Percentiles rank a stretch among this genome's conserved stretches.
phyloP scores from a whole-genome alignment of 1,139 yeast species.

The Meyerozyma smithsonii region DNA sequence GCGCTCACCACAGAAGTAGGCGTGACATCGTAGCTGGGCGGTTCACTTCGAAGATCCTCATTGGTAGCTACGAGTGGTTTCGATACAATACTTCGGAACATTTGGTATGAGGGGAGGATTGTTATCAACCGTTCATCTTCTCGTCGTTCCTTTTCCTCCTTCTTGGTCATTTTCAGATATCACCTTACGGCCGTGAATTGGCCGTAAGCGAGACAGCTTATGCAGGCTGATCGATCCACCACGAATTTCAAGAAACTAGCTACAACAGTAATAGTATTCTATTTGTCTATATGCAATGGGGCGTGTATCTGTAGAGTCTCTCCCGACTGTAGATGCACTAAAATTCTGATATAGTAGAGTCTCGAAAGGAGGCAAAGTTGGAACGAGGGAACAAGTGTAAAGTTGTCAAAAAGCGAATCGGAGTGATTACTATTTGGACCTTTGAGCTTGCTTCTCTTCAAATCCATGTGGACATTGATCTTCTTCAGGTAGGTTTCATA shows the following conservation, averaged over 20 bases:
- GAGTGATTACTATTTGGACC: slow-evolving; percentile 15
- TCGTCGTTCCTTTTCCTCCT: slow-evolving; percentile 3
- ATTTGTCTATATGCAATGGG: background rate
- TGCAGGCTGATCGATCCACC: no score
- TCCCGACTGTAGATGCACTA: background rate
- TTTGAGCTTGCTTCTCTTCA: slow-evolving; percentile 24
- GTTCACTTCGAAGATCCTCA: slow-evolving; percentile 29
- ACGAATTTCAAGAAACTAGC: no score
- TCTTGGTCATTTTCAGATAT: slow-evolving; percentile 2
- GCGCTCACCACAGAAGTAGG: slow-evolving; percentile 17
- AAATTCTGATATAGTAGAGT: slow-evolving; percentile 10
- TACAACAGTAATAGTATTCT: background rate
- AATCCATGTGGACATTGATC: slow-evolving; percentile 23
- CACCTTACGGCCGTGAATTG: no score
- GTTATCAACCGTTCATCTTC: slow-evolving; percentile 25
- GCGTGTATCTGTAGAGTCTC: background rate
- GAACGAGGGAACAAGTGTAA: slow-evolving; percentile 13
- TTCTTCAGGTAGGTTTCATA: slow-evolving; percentile 22
- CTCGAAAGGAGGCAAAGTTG: slow-evolving; percentile 12
- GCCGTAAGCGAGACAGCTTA: background rate
- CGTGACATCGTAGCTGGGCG: slow-evolving; percentile 33
- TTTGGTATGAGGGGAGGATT: slow-evolving; percentile 40
- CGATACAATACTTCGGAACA: slow-evolving; percentile 37
- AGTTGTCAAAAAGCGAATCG: slow-evolving; percentile 1
- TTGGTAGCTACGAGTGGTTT: slow-evolving; percentile 30